phyloP scores from a whole-genome alignment of 805 yeast genomes.

The Suhomyces sp. region DNA sequence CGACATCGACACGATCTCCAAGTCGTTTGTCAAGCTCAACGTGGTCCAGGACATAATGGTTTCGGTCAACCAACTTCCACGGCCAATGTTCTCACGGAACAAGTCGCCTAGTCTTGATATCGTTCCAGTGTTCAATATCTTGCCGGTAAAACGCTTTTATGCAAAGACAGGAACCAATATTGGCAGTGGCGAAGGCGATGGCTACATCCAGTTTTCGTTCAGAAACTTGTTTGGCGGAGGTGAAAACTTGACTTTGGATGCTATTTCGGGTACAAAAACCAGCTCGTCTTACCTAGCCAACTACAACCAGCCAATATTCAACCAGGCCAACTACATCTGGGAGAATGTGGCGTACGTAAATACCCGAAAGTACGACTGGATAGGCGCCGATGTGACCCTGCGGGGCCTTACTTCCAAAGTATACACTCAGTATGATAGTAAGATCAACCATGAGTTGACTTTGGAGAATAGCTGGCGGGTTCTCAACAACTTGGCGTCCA shows the following conservation, averaged over 20 bases:
- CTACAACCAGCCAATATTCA: constrained; percentile 44
- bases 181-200: constrained; percentile 97
- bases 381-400: constrained; percentile 43
- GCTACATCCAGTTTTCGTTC: constrained; percentile 72
- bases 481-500: constrained; percentile 28
- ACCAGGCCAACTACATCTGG: constrained; percentile 37
- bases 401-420: constrained; percentile 44
- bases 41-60: constrained; percentile 43
- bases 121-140: constrained; percentile 35
- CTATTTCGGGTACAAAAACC: constrained; percentile 48
- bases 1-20: constrained; percentile 43
- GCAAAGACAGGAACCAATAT: constrained; percentile 94
- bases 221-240: constrained; percentile 58
- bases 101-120: constrained; percentile 17
- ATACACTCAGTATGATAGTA: constrained; percentile 30
- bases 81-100: constrained; percentile 17
- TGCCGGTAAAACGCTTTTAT: constrained; percentile 65
- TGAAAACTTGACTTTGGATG: constrained; percentile 50
- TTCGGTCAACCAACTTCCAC: constrained; percentile 22
- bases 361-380: constrained; percentile 46
- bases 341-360: constrained; percentile 43
- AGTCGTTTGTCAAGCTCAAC: constrained; percentile 41
- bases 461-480: constrained; percentile 43
- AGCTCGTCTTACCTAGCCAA: constrained; percentile 48
- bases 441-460: constrained; percentile 48